Conservation (phyloP, 805 yeast species). For the Cyberlindnera mycetangii region DNA sequence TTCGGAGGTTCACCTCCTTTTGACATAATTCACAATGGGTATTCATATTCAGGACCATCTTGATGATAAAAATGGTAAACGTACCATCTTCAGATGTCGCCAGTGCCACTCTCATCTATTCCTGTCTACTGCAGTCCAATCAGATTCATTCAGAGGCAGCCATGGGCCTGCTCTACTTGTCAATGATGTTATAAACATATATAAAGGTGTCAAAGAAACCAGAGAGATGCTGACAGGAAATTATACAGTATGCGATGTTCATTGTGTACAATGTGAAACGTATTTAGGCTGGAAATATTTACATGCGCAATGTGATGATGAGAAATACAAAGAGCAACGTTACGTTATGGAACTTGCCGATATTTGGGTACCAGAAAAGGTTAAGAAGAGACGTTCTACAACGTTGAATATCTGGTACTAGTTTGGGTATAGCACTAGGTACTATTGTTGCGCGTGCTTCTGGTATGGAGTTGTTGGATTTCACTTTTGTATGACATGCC, state of each 20-base stretch:
- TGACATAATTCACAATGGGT: conserved; percentile 25
- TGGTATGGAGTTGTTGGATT: background rate
- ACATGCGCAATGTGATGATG: conserved; percentile 41
- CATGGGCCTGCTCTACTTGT: conserved; percentile 59
- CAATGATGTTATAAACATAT: conserved; percentile 43
- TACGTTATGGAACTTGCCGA: conserved; percentile 40
- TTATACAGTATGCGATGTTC: conserved; percentile 53
- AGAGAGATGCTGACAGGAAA: conserved; percentile 59
- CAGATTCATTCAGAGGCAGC: conserved; percentile 47
- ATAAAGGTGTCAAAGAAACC: conserved; percentile 34
- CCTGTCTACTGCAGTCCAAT: conserved; percentile 16
- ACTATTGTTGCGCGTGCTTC: background rate
- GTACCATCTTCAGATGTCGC: conserved; percentile 21
- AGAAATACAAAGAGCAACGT: conserved; percentile 59
- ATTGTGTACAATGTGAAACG: conserved; percentile 51
- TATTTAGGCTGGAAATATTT: conserved; percentile 66
- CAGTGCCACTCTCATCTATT: conserved; percentile 24
- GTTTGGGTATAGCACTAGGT: background rate
- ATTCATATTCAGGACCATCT: conserved; percentile 19
- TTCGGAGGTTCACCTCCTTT: too few relatives aligned
- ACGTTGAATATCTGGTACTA: conserved; percentile 9
- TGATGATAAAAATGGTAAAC: conserved; percentile 11
- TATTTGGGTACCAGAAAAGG: background rate
- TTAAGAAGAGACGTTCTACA: conserved; percentile 6
- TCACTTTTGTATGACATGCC: too few relatives aligned